Evolutionary conservation across 768 basidiomycete species (phyloP), one percentile per base, ranked within the genome.

Genomic region (Naematelia aurantialba): DNA sequence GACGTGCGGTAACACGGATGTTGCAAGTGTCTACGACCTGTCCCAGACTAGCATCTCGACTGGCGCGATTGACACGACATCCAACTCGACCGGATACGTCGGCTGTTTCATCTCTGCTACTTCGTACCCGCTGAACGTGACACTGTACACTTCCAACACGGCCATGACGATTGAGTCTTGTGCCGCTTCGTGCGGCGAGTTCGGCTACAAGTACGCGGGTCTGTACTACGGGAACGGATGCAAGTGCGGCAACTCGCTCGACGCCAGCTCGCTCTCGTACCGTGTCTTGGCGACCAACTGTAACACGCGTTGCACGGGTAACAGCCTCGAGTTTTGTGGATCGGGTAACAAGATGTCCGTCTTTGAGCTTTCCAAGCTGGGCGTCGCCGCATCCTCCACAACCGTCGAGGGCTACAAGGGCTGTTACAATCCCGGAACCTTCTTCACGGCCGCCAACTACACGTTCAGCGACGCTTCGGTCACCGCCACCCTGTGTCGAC

Each of bases 221-320:
- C 59, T 73, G 29, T 72, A 76, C 55, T 72, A 59, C 59, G 75
- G 72, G 24, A 59, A 67, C 45, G 63, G 75, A 58, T 78, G 78
- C 61, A 75, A 69, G 62, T 78, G 78, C 58, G 73, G 70, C 2
- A 67, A 65, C 48, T 56, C 63, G n/a, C 26, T 76, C 17, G 26
- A 24, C 26, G 62, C 63, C n/a, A 52, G 56, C 4, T 49, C 50
- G 25, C 53, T 72, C 55, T 30, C 48, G 4, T 76, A 70, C 64
- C 52, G 27, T 27, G 30, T 31, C 12, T 24, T 30, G 11, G 3
- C 52, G 1, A 74, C 78, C 2, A 80, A 80, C 29, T 91, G 89
- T 68, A 83, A 82, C 70, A 87, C 85, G 85, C 81, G 79, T 0
- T 91, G 89, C 60, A 81, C 80, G 17, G 89, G 88, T n/a, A 85